Evolutionary conservation across 352 stramenopile genomes (phyloP), one percentile per base, ranked within the genome.

Genomic region (Phytophthora crassamura): DNA sequence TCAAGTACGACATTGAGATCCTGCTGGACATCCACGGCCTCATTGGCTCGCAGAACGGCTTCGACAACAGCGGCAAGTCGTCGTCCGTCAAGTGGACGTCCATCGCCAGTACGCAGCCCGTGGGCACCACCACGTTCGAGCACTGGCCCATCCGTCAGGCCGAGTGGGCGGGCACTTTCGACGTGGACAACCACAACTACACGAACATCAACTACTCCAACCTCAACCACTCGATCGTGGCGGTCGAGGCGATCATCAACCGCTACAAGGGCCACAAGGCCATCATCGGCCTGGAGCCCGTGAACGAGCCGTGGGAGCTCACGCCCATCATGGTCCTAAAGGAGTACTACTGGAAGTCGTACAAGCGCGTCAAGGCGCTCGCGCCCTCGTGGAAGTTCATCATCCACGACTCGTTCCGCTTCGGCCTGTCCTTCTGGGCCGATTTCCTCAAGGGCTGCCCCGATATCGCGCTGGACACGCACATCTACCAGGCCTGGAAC

Each of bases 291-390:
- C 51, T 99, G 22, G 89, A 99, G 60, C 94, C 95, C 7, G 92
- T 98, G 48, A 99, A 99, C 68, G 96, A 99, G 66, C 96, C 96
- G 18, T 98, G 95, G 95, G 89, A 98, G 72, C 86, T 97, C 42
- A 98, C 95, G 39, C 95, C 95, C 0, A 92, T 98, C 42, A 57
- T 96, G 7, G 78, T 93, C 30, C 76, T 98, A 42, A 98, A 98
- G 67, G 69, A 95, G 25, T 99, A 98, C 75, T 99, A 99, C 82
- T 98, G 94, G 95, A 96, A 98, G 77, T 93, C 89, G 43, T 98
- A 99, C 78, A 93, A 98, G 65, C 93, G 95, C 45, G 84, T 98
- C 18, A 98, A 98, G 71, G 80, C 74, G 48, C 74, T 94, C 8
- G 95, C 94, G 8, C 95, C 94, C 0, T 82, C 91, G 28, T 99